Evolutionary conservation across 441 rosid genomes (phyloP).

Genomic region (Pelargonium fulgidum): DNA sequence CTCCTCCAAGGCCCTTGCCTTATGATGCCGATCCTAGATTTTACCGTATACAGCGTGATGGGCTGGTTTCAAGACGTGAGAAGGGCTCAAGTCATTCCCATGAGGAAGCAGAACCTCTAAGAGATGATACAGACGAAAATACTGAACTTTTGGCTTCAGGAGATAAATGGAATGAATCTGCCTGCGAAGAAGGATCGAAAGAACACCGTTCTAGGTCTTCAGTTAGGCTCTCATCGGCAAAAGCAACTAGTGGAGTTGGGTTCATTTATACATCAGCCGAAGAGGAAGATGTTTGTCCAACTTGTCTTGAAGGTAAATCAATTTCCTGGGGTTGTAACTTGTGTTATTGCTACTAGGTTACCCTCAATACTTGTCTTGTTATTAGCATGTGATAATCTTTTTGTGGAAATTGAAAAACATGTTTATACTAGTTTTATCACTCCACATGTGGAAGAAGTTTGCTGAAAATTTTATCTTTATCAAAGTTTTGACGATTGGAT

Average conservation of each 20-base stretch:
- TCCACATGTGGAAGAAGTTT: neutral
- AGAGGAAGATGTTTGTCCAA: constrained; percentile 88
- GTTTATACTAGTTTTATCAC: too few species aligned
- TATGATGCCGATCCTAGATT: constrained; percentile 73
- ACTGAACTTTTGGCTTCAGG: constrained; percentile 45
- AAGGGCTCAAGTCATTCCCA: constrained; percentile 70
- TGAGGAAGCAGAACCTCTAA: constrained; percentile 73
- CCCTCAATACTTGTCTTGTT: neutral
- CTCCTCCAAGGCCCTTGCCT: constrained; percentile 96
- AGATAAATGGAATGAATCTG: constrained; percentile 60
- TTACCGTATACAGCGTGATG: constrained; percentile 42
- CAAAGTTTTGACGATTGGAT: neutral
- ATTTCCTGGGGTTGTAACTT: constrained; percentile 10
- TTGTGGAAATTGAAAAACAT: neutral
- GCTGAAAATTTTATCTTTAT: neutral
- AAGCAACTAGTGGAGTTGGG: constrained; percentile 40
- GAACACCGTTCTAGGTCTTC: constrained; percentile 49
- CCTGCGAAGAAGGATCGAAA: constrained; percentile 58
- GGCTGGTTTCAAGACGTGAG: constrained; percentile 52
- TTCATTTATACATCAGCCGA: constrained; percentile 52
- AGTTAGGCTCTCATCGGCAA: constrained; percentile 46
- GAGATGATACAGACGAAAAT: constrained; percentile 51
- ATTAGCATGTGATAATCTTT: neutral
- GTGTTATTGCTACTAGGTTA: neutral
- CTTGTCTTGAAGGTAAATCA: constrained; percentile 81